Conservation (phyloP, 352 stramenopile species). For the Phytophthora pluvialis region DNA sequence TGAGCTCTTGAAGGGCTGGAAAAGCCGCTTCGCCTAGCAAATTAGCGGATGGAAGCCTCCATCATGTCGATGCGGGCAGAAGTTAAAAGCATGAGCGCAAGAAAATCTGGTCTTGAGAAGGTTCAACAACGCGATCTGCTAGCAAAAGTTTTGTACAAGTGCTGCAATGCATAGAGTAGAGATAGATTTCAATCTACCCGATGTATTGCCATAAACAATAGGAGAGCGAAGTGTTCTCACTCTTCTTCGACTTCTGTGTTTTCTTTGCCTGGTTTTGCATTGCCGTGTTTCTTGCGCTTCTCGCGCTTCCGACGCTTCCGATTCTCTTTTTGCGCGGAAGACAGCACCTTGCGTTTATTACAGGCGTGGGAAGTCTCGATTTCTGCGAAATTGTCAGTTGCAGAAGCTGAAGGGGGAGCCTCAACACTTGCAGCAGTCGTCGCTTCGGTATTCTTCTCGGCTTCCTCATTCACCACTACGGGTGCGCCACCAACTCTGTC, state of each 20-base stretch:
- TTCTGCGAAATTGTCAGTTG: constrained; percentile 5
- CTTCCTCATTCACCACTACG: neutral
- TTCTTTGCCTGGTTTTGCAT: constrained; percentile 3
- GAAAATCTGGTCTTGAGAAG: no score
- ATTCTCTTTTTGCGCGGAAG: constrained; percentile 68
- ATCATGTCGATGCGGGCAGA: no score
- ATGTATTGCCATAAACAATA: neutral
- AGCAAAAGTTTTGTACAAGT: no score
- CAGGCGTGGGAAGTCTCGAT: constrained; percentile 5
- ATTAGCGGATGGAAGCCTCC: no score
- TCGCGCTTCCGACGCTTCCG: constrained; percentile 79
- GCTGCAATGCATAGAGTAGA: no score
- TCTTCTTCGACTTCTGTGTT: constrained; percentile 17
- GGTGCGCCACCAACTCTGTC: constrained; percentile 3
- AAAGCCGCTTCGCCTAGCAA: no score
- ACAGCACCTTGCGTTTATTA: constrained; percentile 72
- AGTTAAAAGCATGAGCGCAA: no score
- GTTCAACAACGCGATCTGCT: no score
- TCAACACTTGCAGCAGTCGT: constrained; percentile 3
- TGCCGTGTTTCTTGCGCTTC: constrained; percentile 59
- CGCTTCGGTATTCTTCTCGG: constrained; percentile 1
- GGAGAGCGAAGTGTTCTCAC: neutral
- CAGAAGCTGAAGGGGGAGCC: neutral
- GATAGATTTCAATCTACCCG: no score
- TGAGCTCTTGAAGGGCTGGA: no score